Base-by-base conservation (phyloP, 2,329 filamentous ascomycete species). In the Atkinsonella hypoxylon region DNA sequence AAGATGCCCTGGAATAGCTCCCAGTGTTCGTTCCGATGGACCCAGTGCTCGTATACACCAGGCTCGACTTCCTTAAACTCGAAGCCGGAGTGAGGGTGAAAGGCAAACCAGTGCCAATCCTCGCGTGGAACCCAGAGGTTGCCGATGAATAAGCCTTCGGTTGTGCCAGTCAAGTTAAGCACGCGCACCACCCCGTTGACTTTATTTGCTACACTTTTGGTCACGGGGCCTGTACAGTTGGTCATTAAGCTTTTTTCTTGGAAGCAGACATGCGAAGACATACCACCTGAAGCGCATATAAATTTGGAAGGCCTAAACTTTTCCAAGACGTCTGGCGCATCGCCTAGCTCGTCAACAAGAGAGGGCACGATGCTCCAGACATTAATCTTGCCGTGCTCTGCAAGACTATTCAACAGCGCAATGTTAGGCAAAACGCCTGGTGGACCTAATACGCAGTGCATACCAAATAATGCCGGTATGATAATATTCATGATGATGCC, bases 401-500 rank as follows among this genome's bases (percentile, higher is more conserved):
- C 60, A 0, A 71, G 59, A 2, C 50, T 53, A 17, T 66, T 64
- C 0, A 71, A 51, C 0, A 71, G 54, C 1, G 60, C 56, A 1
- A 70, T 58, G 43, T 69, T 69, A 1, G 67, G 66, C 0, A 70
- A 51, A 1, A 68, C 59, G 1, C 57, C 59, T 2, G 54, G 40
- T 1, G 69, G 68, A 0, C 68, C 68, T 22, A 71, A 47, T 9
- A 71, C 49, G 47, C 66, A 68, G 5, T 61, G 64, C 0, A 70
- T 51, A 7, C 58, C 53, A 17, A 65, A 69, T 1, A 70, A 57
- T 0, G 63, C 58, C 0, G 68, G 67, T 55, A 70, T 59, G 0
- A 70, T 36, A 18, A 70, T 65, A 50, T 71, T 53, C 66, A 70
- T 70, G 15, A 71, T 64, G 4, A 70, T 64, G 13, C 69, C 69